phyloP scores from a whole-genome alignment of 2,329 filamentous ascomycete species.

The Dactylellina cionopaga region DNA sequence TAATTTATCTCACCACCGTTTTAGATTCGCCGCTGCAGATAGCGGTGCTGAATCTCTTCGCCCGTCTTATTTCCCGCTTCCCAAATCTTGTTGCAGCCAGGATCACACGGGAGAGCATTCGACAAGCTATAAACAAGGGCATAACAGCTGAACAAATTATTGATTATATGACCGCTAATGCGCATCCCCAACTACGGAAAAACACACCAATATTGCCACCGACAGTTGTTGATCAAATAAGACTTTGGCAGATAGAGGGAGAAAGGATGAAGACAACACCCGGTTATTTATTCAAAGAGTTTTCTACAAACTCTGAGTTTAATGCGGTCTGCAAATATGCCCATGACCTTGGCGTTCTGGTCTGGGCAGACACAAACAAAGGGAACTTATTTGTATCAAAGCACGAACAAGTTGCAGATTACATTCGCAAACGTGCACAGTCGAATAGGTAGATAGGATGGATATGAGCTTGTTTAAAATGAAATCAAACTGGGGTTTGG shows the following conservation, averaged over 20 bases:
- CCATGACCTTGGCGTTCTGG: conserved; percentile 86
- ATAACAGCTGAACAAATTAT: conserved; percentile 97
- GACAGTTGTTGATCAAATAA: conserved; percentile 96
- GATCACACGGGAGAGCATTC: conserved; percentile 86
- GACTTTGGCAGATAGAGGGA: conserved; percentile 96
- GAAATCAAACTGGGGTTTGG: too few species aligned
- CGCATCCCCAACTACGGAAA: conserved; percentile 86
- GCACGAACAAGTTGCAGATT: conserved; percentile 86
- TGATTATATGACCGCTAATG: conserved; percentile 87
- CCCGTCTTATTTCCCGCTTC: conserved; percentile 86
- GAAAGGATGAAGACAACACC: conserved; percentile 87
- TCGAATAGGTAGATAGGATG: conserved; percentile 11
- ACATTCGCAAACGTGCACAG: conserved; percentile 43
- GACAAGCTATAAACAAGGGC: conserved; percentile 84
- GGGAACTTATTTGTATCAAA: conserved; percentile 91
- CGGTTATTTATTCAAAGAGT: conserved; percentile 91
- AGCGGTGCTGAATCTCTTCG: conserved; percentile 89
- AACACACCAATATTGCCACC: conserved; percentile 81
- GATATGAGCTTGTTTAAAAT: background rate
- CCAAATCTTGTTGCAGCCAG: conserved; percentile 93
- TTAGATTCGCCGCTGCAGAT: conserved; percentile 87
- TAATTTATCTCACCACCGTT: background rate
- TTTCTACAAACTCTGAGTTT: conserved; percentile 77
- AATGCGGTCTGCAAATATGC: conserved; percentile 78
- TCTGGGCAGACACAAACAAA: conserved; percentile 83